Conservation (phyloP, 2,329 filamentous ascomycete genomes). For the Fusarium dlaminii region DNA sequence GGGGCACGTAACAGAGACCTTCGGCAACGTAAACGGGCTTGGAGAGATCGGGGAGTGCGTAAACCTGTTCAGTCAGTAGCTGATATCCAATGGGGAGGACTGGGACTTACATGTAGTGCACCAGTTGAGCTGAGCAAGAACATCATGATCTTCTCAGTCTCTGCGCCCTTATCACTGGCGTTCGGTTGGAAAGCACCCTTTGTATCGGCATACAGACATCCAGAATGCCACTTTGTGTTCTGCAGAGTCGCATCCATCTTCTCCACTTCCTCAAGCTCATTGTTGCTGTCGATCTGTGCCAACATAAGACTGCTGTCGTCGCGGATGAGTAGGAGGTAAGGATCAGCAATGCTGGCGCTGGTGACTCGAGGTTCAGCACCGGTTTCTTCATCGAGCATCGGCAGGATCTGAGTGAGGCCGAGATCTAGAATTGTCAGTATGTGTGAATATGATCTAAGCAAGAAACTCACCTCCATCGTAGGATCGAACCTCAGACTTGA, state of each 20-base stretch:
- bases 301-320: slow-evolving; percentile 85
- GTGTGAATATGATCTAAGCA: background rate
- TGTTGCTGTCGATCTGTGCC: slow-evolving; percentile 77
- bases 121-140: slow-evolving; percentile 82
- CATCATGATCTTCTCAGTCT: slow-evolving; percentile 67
- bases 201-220: slow-evolving; percentile 81
- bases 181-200: slow-evolving; percentile 62
- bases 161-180: slow-evolving; percentile 51
- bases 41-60: slow-evolving; percentile 76
- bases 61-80: slow-evolving; percentile 64
- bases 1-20: slow-evolving; percentile 80
- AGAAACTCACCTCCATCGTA: slow-evolving; percentile 82
- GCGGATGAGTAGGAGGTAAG: slow-evolving; percentile 82
- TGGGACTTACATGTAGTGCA: slow-evolving; percentile 72
- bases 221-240: slow-evolving; percentile 80
- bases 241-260: slow-evolving; percentile 65
- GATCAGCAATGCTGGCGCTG: slow-evolving; percentile 85
- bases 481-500: slow-evolving; percentile 86
- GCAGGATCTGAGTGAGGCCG: slow-evolving; percentile 87
- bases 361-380: slow-evolving; percentile 82
- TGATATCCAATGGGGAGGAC: background rate
- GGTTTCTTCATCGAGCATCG: slow-evolving; percentile 90
- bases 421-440: slow-evolving; percentile 68
- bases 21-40: slow-evolving; percentile 79
- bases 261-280: slow-evolving; percentile 86